phyloP scores from a whole-genome alignment of 768 basidiomycete species.

The Chalciporus pseudorubinellus region DNA sequence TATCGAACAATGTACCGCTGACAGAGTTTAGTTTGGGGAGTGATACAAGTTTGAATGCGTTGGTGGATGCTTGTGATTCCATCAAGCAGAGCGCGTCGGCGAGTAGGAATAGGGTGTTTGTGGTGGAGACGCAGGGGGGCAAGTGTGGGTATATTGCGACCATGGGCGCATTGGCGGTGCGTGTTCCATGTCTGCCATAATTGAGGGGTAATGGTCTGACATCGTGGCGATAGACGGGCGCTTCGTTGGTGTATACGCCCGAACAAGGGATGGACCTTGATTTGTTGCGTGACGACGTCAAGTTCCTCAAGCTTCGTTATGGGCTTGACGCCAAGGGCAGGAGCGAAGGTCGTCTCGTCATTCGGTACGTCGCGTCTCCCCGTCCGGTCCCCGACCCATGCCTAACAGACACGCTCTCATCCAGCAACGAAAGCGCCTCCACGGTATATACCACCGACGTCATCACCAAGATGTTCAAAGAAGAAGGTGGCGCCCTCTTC shows the following conservation, averaged over 20 bases:
- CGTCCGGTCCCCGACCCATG: not conserved
- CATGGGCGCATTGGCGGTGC: constrained; percentile 91
- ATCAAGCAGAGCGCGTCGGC: constrained; percentile 99
- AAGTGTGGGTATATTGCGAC: constrained; percentile 95
- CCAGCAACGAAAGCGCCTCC: constrained; percentile 84
- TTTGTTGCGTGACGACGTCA: constrained; percentile 77
- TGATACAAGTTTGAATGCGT: constrained; percentile 96
- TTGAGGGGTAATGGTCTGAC: too few species aligned
- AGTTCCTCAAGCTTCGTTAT: constrained; percentile 85
- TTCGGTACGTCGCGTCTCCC: constrained; percentile 55
- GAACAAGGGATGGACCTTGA: constrained; percentile 87
- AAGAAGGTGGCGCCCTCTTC: constrained; percentile 90
- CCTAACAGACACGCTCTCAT: not conserved
- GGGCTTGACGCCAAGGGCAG: constrained; percentile 82
- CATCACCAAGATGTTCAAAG: constrained; percentile 90
- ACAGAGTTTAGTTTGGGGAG: constrained; percentile 95
- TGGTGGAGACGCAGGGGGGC: constrained; percentile 97
- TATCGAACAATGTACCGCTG: constrained; percentile 97
- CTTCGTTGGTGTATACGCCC: constrained; percentile 90
- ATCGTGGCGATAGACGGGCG: constrained; percentile 67
- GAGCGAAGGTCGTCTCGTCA: constrained; percentile 90
- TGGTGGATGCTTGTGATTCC: constrained; percentile 96
- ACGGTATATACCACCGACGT: constrained; percentile 88
- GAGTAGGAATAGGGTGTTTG: constrained; percentile 93
- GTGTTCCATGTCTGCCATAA: constrained; percentile 34